Percentiles rank a stretch among this genome's conserved stretches.
Conservation (phyloP, 306 rosid species). For the Argentina anserina region DNA sequence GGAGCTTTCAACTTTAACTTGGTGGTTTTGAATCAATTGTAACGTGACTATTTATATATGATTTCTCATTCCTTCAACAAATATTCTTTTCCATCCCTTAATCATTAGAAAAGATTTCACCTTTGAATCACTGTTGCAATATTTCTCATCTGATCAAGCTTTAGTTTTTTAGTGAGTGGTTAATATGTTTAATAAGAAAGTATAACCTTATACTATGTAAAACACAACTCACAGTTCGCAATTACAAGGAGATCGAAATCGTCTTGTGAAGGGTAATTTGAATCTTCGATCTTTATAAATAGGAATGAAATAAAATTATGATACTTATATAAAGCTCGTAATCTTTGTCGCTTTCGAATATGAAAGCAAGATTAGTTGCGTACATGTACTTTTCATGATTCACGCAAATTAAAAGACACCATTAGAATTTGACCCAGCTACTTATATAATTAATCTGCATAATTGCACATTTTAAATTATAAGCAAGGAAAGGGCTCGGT, state of each 20-base stretch:
- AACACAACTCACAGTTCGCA: too few species aligned
- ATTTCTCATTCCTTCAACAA: not conserved
- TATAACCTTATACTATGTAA: too few species aligned
- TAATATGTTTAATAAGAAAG: not conserved
- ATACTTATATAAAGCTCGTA: not conserved
- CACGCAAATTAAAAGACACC: not conserved
- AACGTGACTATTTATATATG: not conserved
- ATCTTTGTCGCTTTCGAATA: not conserved
- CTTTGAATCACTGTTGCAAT: not conserved
- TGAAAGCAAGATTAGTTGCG: not conserved
- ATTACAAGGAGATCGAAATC: not conserved
- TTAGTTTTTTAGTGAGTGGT: not conserved
- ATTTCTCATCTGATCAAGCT: not conserved
- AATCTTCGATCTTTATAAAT: not conserved
- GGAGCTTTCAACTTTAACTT: not conserved
- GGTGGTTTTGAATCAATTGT: not conserved
- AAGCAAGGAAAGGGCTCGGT: constrained; percentile 41
- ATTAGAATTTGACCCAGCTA: not conserved
- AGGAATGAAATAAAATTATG: not conserved
- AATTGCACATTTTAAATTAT: not conserved
- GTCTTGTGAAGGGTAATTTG: not conserved
- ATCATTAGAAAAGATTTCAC: too few species aligned
- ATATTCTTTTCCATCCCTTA: not conserved
- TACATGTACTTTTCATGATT: not conserved
- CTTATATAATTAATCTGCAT: not conserved